phyloP scores from a whole-genome alignment of 2,329 filamentous ascomycete species.

The Sporothrix globosa region DNA sequence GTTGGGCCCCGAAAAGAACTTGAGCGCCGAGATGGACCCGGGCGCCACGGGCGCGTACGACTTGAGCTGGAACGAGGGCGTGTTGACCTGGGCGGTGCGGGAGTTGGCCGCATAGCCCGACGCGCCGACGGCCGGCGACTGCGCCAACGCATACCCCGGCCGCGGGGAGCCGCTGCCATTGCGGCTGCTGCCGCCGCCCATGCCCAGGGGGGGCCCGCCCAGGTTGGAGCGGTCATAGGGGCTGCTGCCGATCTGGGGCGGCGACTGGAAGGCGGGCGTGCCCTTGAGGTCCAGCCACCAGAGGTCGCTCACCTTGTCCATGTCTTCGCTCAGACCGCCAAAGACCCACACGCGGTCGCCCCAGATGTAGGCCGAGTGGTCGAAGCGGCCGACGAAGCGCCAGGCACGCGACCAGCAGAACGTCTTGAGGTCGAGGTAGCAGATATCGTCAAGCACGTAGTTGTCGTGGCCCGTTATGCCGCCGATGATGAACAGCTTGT shows the following conservation, averaged over 20 bases:
- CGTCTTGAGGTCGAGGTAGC: conserved; percentile 94
- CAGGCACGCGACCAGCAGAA: conserved; percentile 97
- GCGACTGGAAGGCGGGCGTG: conserved; percentile 77
- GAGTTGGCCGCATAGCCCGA: conserved; percentile 71
- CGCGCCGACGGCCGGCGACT: conserved; percentile 57
- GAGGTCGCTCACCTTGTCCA: conserved; percentile 94
- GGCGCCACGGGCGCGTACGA: conserved; percentile 82
- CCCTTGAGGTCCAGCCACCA: conserved; percentile 98
- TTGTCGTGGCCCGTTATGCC: conserved; percentile 95
- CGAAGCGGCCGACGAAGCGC: conserved; percentile 93
- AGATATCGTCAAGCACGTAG: conserved; percentile 91
- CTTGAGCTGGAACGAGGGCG: conserved; percentile 67
- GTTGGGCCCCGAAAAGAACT: conserved; percentile 84
- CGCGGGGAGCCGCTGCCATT: conserved; percentile 53
- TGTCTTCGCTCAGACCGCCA: conserved; percentile 89
- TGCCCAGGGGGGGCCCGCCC: not conserved
- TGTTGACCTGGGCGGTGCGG: conserved; percentile 67
- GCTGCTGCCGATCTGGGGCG: conserved; percentile 59
- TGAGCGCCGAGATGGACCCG: conserved; percentile 84
- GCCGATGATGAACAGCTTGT: conserved; percentile 93
- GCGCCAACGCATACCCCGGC: conserved; percentile 53
- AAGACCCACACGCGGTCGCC: conserved; percentile 92
- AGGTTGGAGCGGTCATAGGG: conserved; percentile 49
- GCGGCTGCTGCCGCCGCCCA: conserved; percentile 19
- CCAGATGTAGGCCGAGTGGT: conserved; percentile 95